Conservation (phyloP, 177 flowering plant species). For the Vitis hybrid region DNA sequence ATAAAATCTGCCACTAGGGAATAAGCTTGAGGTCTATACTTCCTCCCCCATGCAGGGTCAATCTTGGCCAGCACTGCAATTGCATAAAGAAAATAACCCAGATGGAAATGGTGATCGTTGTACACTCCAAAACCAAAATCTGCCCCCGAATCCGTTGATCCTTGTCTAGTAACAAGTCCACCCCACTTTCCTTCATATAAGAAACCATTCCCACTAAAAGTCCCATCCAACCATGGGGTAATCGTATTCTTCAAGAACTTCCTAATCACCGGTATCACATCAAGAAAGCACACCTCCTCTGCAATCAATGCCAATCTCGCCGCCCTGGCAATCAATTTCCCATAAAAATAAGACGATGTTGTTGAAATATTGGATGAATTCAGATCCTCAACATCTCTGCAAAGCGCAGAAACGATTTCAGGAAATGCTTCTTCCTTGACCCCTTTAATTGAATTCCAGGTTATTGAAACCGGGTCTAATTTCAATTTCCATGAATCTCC, state of each 20-base stretch:
- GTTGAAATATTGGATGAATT: slow-evolving; percentile 45
- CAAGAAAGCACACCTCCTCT: slow-evolving; percentile 67
- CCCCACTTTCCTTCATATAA: slow-evolving; percentile 88
- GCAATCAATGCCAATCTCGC: slow-evolving; percentile 93
- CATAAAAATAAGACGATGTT: slow-evolving; percentile 81
- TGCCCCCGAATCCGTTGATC: slow-evolving; percentile 68
- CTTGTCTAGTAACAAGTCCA: slow-evolving; percentile 78
- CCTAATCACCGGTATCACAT: slow-evolving; percentile 55
- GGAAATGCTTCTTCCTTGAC: slow-evolving; percentile 40
- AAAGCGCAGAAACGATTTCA: slow-evolving; percentile 61
- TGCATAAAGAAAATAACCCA: slow-evolving; percentile 85
- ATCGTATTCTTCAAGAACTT: slow-evolving; percentile 62
- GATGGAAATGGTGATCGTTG: slow-evolving; percentile 89
- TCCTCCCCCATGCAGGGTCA: slow-evolving; percentile 50
- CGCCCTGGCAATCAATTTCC: slow-evolving; percentile 83
- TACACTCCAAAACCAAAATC: slow-evolving; percentile 95
- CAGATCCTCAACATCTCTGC: slow-evolving; percentile 59
- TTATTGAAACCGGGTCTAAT: slow-evolving; percentile 55
- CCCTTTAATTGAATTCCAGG: slow-evolving; percentile 88
- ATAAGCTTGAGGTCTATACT: slow-evolving; percentile 73
- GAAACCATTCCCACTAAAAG: slow-evolving; percentile 71
- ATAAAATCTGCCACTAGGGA: slow-evolving; percentile 83
- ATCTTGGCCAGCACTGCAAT: slow-evolving; percentile 50
- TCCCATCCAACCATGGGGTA: slow-evolving; percentile 93
- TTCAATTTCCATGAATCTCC: slow-evolving; percentile 80